Percentiles rank a stretch among this genome's conserved stretches.
Evolutionary conservation across 306 rosid species (phyloP).

Genomic region (Prunus campanulata): DNA sequence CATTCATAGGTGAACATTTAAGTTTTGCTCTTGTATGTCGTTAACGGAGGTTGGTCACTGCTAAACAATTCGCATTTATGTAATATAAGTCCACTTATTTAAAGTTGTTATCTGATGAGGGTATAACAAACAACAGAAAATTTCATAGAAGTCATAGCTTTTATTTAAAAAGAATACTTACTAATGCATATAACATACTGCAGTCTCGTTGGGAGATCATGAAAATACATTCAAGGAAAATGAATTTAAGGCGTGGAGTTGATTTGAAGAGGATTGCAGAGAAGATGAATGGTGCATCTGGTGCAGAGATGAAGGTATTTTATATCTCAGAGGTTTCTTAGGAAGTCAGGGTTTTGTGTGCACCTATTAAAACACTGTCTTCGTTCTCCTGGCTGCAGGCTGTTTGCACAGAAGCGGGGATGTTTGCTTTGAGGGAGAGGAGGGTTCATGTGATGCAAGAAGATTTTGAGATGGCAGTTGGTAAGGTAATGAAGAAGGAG

Average conservation of each 20-base stretch:
- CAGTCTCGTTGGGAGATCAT: slow-evolving; percentile 92
- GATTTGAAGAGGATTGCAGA: slow-evolving; percentile 97
- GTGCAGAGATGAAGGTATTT: slow-evolving; percentile 95
- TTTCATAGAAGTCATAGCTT: no score
- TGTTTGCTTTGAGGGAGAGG: slow-evolving; percentile 97
- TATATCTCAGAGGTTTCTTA: not conserved
- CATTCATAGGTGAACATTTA: not conserved
- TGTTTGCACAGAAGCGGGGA: slow-evolving; percentile 99
- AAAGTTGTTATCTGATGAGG: no score
- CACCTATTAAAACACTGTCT: not conserved
- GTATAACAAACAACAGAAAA: no score
- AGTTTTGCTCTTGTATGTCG: not conserved
- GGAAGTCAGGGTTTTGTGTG: not conserved
- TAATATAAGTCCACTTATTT: no score
- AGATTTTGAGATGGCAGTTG: slow-evolving; percentile 99
- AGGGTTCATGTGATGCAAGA: slow-evolving; percentile 96
- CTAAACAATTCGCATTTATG: not conserved
- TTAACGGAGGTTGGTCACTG: not conserved
- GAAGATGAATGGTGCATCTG: slow-evolving; percentile 99
- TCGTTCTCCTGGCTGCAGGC: slow-evolving; percentile 45
- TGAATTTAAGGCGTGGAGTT: slow-evolving; percentile 98
- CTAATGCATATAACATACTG: slow-evolving; percentile 16
- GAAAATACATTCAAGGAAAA: slow-evolving; percentile 97
- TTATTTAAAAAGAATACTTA: not conserved
- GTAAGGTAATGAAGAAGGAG: slow-evolving; percentile 99